Percentiles rank a stretch among this genome's conserved stretches.
Conservation (phyloP, 176 grass and related monocot species). For the Aegilops bicornis region DNA sequence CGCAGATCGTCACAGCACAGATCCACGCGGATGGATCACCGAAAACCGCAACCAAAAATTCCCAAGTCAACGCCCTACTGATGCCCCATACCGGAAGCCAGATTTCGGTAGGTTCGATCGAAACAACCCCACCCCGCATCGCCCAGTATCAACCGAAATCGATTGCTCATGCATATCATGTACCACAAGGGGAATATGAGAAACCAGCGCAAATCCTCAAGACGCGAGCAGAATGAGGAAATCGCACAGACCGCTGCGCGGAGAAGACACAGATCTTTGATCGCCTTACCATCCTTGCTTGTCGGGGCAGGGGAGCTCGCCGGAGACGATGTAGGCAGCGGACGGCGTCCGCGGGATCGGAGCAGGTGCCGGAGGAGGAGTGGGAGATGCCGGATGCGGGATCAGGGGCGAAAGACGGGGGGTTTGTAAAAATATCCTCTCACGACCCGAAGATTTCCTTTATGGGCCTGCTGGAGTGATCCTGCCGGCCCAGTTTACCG, state of each 20-base stretch:
- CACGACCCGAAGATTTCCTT: neutral
- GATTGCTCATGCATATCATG: neutral
- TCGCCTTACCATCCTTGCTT: conserved; percentile 33
- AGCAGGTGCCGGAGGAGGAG: neutral
- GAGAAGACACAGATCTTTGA: neutral
- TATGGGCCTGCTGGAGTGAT: neutral
- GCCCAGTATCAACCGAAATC: neutral
- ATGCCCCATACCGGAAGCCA: neutral
- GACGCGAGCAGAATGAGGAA: neutral
- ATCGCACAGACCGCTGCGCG: neutral
- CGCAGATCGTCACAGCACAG: neutral
- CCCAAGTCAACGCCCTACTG: neutral
- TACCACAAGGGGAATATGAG: neutral
- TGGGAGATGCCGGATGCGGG: neutral
- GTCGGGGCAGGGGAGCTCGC: neutral
- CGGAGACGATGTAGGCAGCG: neutral
- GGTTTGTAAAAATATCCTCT: neutral
- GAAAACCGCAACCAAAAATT: neutral
- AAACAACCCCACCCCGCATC: neutral
- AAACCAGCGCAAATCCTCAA: neutral
- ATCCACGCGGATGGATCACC: neutral
- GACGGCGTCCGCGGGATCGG: neutral
- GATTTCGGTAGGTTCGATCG: neutral
- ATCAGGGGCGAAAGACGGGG: neutral
- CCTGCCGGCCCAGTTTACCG: neutral